Percentiles rank a stretch among this genome's conserved stretches.
Evolutionary conservation across 1,139 yeast genomes (phyloP).

Genomic region (Pichia sorboxylosa): DNA sequence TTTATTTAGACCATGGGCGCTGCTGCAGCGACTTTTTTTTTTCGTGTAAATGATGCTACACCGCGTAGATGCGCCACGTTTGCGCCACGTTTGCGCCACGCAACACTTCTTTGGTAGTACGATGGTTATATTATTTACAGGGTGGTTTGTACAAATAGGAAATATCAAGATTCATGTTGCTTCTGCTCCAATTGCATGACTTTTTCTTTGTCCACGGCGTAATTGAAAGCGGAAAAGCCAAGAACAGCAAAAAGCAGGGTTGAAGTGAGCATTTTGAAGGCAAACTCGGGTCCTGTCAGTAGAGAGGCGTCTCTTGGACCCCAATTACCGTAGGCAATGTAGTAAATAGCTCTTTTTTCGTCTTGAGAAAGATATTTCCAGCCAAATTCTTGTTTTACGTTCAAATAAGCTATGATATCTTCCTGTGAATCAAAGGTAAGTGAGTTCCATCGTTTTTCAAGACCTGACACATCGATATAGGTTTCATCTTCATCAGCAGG

Average conservation of each 20-base stretch:
- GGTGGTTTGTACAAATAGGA: too few species aligned
- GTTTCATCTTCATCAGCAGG: constrained; percentile 19
- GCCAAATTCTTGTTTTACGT: constrained; percentile 45
- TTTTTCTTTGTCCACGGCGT: constrained; percentile 19
- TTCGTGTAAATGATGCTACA: too few species aligned
- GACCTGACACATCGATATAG: constrained; percentile 27
- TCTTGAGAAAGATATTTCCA: constrained; percentile 44
- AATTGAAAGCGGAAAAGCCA: constrained; percentile 23
- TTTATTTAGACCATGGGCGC: too few species aligned
- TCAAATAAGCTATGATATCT: constrained; percentile 45
- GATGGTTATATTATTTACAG: too few species aligned
- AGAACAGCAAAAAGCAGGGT: constrained; percentile 22
- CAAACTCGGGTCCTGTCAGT: constrained; percentile 22
- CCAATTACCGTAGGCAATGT: constrained; percentile 51
- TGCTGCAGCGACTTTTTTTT: too few species aligned
- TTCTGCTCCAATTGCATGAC: background rate
- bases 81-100: too few species aligned
- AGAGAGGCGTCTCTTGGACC: constrained; percentile 35
- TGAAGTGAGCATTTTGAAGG: constrained; percentile 22
- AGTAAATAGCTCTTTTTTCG: constrained; percentile 49
- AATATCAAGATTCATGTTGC: background rate
- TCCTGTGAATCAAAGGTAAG: constrained; percentile 49
- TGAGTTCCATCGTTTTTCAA: constrained; percentile 44
- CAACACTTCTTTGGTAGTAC: too few species aligned
- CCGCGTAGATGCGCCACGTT: too few species aligned